Evolutionary conservation across 805 yeast species (phyloP).

Genomic region (Gaillardinia entomophila): DNA sequence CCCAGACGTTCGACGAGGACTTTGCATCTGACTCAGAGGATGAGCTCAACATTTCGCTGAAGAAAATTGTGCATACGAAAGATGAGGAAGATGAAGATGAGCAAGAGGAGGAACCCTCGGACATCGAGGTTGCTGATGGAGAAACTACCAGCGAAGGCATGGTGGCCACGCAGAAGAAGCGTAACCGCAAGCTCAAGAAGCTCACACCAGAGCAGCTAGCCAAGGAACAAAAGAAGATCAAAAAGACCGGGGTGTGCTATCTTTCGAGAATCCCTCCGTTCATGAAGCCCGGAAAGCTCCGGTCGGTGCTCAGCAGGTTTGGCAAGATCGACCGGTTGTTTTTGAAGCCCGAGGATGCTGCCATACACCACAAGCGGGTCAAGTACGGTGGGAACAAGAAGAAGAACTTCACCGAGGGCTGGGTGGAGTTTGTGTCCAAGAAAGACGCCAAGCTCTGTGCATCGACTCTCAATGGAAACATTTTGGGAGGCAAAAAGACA

Average conservation of each 20-base stretch:
- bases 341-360: slow-evolving; percentile 77
- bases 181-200: slow-evolving; percentile 42
- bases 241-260: slow-evolving; percentile 88
- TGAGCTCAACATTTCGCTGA: too few relatives aligned
- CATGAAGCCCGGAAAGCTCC: slow-evolving; percentile 90
- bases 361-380: slow-evolving; percentile 58
- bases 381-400: slow-evolving; percentile 91
- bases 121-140: too few relatives aligned
- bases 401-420: slow-evolving; percentile 84
- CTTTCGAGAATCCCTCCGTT: slow-evolving; percentile 89
- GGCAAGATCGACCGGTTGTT: slow-evolving; percentile 87
- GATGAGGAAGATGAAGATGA: slow-evolving; percentile 20
- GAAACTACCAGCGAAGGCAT: neutral
- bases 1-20: neutral
- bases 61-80: too few relatives aligned
- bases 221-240: slow-evolving; percentile 49
- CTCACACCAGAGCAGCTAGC: slow-evolving; percentile 52
- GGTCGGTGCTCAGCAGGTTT: slow-evolving; percentile 74
- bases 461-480: slow-evolving; percentile 79
- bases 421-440: slow-evolving; percentile 88
- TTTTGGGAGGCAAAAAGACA: slow-evolving; percentile 87
- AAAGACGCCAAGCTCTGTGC: slow-evolving; percentile 87
- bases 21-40: slow-evolving; percentile 1
- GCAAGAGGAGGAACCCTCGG: too few relatives aligned
- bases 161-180: slow-evolving; percentile 10